Percentiles rank a stretch among this genome's conserved stretches.
Evolutionary conservation across 805 yeast species (phyloP).

Genomic region (Cyberlindnera suaveolens): DNA sequence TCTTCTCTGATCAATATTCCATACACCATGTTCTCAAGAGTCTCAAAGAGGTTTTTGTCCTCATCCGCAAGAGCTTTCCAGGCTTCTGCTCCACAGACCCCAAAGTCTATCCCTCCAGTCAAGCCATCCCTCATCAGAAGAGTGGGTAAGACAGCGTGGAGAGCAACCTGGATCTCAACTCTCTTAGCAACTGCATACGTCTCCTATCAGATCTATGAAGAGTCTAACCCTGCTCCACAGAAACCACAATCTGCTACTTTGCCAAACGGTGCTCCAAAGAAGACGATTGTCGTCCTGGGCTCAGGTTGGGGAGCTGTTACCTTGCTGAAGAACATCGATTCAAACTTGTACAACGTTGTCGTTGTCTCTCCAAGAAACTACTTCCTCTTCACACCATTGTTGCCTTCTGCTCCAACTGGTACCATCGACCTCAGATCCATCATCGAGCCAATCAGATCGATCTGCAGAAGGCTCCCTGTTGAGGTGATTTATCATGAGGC

Average conservation of each 20-base stretch:
- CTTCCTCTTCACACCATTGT: slow-evolving; percentile 90
- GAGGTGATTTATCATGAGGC: slow-evolving; percentile 85
- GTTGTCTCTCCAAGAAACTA: slow-evolving; percentile 93
- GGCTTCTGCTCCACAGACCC: slow-evolving; percentile 4
- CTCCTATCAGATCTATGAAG: slow-evolving; percentile 58
- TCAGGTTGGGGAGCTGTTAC: slow-evolving; percentile 96
- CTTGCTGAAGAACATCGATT: slow-evolving; percentile 75
- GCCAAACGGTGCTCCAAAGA: slow-evolving; percentile 37
- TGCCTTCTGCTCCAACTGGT: slow-evolving; percentile 94
- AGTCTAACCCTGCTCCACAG: slow-evolving; percentile 56
- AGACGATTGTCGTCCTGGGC: slow-evolving; percentile 61
- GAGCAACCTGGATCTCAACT: slow-evolving; percentile 42
- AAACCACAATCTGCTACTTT: slow-evolving; percentile 51
- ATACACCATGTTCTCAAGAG: slow-evolving; percentile 10
- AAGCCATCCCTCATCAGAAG: slow-evolving; percentile 21
- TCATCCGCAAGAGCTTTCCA: slow-evolving; percentile 10
- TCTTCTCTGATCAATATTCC: background rate
- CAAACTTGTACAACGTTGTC: slow-evolving; percentile 81
- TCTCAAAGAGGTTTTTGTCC: slow-evolving; percentile 15
- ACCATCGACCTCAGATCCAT: slow-evolving; percentile 86
- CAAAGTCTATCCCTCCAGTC: slow-evolving; percentile 3
- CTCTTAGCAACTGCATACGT: slow-evolving; percentile 49
- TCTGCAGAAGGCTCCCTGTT: slow-evolving; percentile 73
- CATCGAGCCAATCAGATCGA: slow-evolving; percentile 86
- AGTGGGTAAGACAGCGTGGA: slow-evolving; percentile 31